Evolutionary conservation across 148 eudicot genomes (phyloP).

Genomic region (Nepenthes mirabilis): DNA sequence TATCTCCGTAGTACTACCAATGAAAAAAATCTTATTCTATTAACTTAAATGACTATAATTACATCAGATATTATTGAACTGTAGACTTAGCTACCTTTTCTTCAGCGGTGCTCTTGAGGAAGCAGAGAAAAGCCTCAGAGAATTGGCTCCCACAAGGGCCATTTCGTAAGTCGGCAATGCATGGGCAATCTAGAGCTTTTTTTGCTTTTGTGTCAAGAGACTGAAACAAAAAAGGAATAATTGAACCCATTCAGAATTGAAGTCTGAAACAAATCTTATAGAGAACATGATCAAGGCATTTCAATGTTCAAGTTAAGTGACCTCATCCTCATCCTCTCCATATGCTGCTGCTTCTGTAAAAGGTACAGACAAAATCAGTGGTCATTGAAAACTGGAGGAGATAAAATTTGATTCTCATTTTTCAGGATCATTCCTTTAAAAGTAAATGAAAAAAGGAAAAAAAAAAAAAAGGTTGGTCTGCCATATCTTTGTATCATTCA

Average conservation of each 20-base stretch:
- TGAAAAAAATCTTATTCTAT: too few species aligned
- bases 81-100: slow-evolving; percentile 39
- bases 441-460: not conserved
- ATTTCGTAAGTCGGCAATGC: slow-evolving; percentile 59
- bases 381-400: too few species aligned
- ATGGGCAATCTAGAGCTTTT: slow-evolving; percentile 86
- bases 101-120: slow-evolving; percentile 77
- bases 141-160: slow-evolving; percentile 83
- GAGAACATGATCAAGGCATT: not conserved
- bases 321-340: slow-evolving; percentile 49
- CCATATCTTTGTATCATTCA: too few species aligned
- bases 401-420: slow-evolving; percentile 5
- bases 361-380: not conserved
- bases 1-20: too few species aligned
- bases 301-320: slow-evolving; percentile 12
- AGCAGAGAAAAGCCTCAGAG: slow-evolving; percentile 84
- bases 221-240: slow-evolving; percentile 19
- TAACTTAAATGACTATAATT: too few species aligned
- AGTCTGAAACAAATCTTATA: not conserved
- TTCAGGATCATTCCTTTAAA: slow-evolving; percentile 3
- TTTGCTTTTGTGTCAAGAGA: slow-evolving; percentile 68
- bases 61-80: too few species aligned
- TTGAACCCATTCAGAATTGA: not conserved
- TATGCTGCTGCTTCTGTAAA: slow-evolving; percentile 76
- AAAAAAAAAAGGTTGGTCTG: not conserved